Base-by-base conservation (phyloP, 305 asterid genomes). In the Fraxinus baroniana region DNA sequence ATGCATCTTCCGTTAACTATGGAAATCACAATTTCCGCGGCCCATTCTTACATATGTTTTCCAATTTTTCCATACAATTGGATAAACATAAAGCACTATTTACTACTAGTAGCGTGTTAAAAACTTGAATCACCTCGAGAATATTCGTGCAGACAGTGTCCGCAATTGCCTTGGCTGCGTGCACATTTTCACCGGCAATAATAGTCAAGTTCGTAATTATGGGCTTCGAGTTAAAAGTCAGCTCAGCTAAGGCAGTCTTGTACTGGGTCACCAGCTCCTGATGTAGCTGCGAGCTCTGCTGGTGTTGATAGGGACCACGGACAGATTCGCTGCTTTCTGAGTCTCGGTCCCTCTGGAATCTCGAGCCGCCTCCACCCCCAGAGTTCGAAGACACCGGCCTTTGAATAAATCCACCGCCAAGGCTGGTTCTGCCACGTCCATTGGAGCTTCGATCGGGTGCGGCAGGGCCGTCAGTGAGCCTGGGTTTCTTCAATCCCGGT, bases 141-240 rank as follows among this genome's bases (percentile, higher is more conserved):
- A 94, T 94, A 88, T 94, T 89, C 80, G 85, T 75, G 79, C 97
- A 94, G 87, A 94, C 83, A 39, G 92, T 78, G 37, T 89, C 89
- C 35, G 96, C 95, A 77, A 94, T 89, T 49, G 93, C 92, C 90
- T 94, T 94, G 33, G 98, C 94, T 15, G 95, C 97, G 20, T 87
- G 89, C 82, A 89, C 74, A 92, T 91, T 93, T 90, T 94, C 97
- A 37, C 98, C 98, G 1, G 98, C 98, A 55, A 94, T 94, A 77
- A 94, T 94, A 44, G 98, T 94, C 89, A 94, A 88, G 83, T 94
- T 94, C 15, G 97, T 94, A 77, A 94, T 94, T 20, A 94, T 94
- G 6, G 98, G 98, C 86, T 94, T 94, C 41, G 98, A 94, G 82
- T 94, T 94, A 84, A 93, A 90, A 18, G 97, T 94, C 55, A 94